Base-by-base conservation (phyloP, 768 basidiomycete genomes). In the Lactarius psammicola region DNA sequence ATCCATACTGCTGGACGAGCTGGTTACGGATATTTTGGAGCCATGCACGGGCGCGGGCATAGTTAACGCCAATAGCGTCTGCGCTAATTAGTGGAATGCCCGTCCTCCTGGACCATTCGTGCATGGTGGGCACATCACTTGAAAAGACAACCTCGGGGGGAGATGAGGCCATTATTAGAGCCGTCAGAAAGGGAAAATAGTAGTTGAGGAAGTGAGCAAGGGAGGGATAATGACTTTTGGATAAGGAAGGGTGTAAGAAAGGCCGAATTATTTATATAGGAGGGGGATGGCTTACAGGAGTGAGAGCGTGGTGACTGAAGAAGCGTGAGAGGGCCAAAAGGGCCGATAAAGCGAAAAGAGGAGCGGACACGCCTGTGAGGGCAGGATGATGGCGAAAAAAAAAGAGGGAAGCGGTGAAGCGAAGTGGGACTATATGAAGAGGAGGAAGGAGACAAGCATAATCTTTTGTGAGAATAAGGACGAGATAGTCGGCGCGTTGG, bases 61-160 rank as follows among this genome's bases (percentile, higher is more conserved):
- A 94, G 60, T 87, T 88, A 15, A 86, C 84, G 23, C 90, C 90
- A 62, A 94, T 79, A 34, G 90, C 89, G 70, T 92, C 91, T 59
- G 89, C 91, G 60, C 87, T 91, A 70, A 90, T 91, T 67, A 94
- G 81, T 51, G 90, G 89, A 58, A 94, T 91, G 74, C 85, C 81
- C 0, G 91, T 92, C 65, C 90, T 85, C 62, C 78, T 80, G 0
- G 92, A 88, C 91, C 91, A 94, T 65, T 82, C 86, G 76, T 92
- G 89, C 87, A 94, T 90, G 74, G 88, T 87, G 64, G 81, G 80
- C 74, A 93, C 88, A 72, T 90, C 87, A 75, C 85, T 87, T 69
- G 88, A 90, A 75, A 92, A 93, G 67, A 88, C 81, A 75, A 92
- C 84, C 72, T 90, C 80, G 46, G 82, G 84, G 51, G 76, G 73